Evolutionary conservation across 495 filamentous ascomycete genomes (phyloP), one percentile per base, ranked within the genome.

Genomic region (Polyplosphaeria fusca): DNA sequence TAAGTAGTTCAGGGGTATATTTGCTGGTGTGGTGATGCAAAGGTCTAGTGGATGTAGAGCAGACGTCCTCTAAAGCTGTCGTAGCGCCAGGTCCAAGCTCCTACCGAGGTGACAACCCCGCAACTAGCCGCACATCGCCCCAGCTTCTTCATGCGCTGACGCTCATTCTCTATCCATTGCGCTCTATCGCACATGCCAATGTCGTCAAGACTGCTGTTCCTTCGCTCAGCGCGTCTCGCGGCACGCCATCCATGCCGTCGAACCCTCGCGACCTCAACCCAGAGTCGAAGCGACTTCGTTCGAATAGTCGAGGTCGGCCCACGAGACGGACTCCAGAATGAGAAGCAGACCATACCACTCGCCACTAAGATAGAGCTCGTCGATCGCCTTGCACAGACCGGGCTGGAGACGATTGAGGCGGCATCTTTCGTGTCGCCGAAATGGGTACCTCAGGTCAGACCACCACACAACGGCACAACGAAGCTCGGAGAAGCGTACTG

Each of bases 401-500:
- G 93, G 0, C 74, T 98, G 19, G 79, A 78, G 3, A 87, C 86
- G 40, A 96, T 98, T 59, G 93, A 98, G 71, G 93, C 93, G 20
- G 93, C 93, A 1, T 91, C 89, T 2, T 98, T 98, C 70, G 92
- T 97, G 5, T 80, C 87, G 46, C 91, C 91, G 5, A 96, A 95
- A 87, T 97, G 93, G 93, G 91, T 96, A 19, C 93, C 93, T 24
- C 94, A 96, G 80, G 90, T 93, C 69, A 58, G 72, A 25, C 28
- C 47, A 19, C 28, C 27, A 28, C 30, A 39, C 11, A 11, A 42
- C 30, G 30, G 14, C 30, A 14, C 30, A 7, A 7, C 7, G 30
- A 35, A 35, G 30, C 30, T 35, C 30, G 7, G 30, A 7, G 30
- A 35, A 35, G 30, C 30, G n/a, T n/a, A n/a, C n/a, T 35, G 7